Evolutionary conservation across 2,329 filamentous ascomycete genomes (phyloP).

Genomic region (Fonsecaea erecta): DNA sequence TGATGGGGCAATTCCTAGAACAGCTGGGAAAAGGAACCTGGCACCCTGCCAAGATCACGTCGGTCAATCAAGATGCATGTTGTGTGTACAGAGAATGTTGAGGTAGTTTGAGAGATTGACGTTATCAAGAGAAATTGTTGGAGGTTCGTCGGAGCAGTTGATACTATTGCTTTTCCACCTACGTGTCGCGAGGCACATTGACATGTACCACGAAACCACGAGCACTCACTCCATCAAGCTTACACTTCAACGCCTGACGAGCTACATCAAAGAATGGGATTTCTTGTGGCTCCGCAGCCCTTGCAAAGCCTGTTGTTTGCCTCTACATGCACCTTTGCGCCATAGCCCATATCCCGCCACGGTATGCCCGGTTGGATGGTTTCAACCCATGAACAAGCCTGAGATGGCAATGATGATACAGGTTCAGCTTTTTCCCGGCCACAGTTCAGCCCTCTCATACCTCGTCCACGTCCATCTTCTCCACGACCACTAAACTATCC

Average conservation of each 20-base stretch:
- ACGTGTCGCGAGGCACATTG: background rate
- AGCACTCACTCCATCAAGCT: background rate
- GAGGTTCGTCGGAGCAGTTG: background rate
- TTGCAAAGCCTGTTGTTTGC: background rate
- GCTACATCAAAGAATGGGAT: background rate
- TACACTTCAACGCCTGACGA: background rate
- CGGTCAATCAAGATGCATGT: background rate
- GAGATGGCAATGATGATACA: conserved; percentile 21
- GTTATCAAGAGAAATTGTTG: background rate
- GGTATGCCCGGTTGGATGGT: background rate
- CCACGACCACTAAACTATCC: conserved; percentile 60
- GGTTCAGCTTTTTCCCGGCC: background rate
- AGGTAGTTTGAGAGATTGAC: background rate
- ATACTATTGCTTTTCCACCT: background rate
- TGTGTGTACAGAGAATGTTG: background rate
- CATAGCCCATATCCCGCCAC: conserved; percentile 2
- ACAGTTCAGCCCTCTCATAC: conserved; percentile 5
- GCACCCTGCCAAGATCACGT: background rate
- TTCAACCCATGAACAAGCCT: background rate
- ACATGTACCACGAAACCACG: background rate
- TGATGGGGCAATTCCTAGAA: background rate
- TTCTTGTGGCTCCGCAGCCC: background rate
- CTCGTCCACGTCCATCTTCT: conserved; percentile 69
- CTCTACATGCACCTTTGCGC: conserved; percentile 22
- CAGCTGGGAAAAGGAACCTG: background rate